Evolutionary conservation across 2,329 filamentous ascomycete species (phyloP).

Genomic region (Talaromyces sp.): DNA sequence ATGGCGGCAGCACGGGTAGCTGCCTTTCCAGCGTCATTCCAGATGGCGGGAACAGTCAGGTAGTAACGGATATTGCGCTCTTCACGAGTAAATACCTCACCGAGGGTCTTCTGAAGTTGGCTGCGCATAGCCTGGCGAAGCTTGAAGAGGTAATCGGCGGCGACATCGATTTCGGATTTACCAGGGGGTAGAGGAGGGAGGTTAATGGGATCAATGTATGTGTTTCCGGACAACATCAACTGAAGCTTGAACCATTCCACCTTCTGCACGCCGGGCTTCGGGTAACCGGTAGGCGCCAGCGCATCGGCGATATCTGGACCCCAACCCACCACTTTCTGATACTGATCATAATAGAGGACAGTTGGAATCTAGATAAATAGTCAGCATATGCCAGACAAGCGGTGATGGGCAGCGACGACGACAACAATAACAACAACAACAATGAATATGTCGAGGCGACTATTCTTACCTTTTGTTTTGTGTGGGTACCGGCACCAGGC

Average conservation of each 20-base stretch:
- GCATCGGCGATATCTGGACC: conserved; percentile 97
- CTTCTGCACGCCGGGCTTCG: conserved; percentile 96
- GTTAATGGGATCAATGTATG: conserved; percentile 99
- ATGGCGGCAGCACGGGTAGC: conserved; percentile 94
- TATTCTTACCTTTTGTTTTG: conserved; percentile 88
- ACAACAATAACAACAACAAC: not conserved
- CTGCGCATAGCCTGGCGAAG: conserved; percentile 95
- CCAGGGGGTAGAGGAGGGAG: conserved; percentile 93
- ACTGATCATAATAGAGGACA: conserved; percentile 99
- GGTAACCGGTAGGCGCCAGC: conserved; percentile 92
- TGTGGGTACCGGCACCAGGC: conserved; percentile 96
- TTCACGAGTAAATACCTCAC: conserved; percentile 96
- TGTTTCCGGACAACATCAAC: conserved; percentile 97
- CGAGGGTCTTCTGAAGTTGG: conserved; percentile 91
- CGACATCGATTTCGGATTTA: conserved; percentile 98
- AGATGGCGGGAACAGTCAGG: conserved; percentile 97
- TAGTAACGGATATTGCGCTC: conserved; percentile 98
- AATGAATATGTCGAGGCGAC: not conserved
- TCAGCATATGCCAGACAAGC: too few species aligned
- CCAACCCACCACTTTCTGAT: conserved; percentile 99
- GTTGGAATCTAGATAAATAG: conserved; percentile 76
- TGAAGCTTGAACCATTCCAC: conserved; percentile 99
- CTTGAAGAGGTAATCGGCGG: conserved; percentile 99
- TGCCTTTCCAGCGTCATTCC: conserved; percentile 98
- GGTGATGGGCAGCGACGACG: not conserved